Evolutionary conservation across 2,329 filamentous ascomycete species (phyloP).

Genomic region (Pseudocercospora vitis): DNA sequence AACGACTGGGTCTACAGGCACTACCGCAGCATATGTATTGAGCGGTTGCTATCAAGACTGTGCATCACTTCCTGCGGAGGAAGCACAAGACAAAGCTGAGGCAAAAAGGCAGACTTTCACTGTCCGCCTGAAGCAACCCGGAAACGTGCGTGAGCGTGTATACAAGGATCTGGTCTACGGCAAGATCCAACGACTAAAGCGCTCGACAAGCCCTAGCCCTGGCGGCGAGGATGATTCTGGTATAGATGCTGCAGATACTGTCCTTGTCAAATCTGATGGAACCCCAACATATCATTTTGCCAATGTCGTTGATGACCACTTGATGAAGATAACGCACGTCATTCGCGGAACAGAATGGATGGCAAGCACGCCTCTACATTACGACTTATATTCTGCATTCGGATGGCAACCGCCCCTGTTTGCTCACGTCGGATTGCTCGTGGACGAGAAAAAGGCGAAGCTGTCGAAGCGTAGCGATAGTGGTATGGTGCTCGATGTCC

Average conservation of each 20-base stretch:
- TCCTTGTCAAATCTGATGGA: conserved; percentile 87
- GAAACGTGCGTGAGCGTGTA: conserved; percentile 55
- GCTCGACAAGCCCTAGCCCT: conserved; percentile 30
- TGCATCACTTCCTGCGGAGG: conserved; percentile 61
- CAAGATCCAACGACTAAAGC: conserved; percentile 49
- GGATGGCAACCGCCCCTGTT: conserved; percentile 51
- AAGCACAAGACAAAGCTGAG: conserved; percentile 57
- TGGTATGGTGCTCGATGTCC: conserved; percentile 57
- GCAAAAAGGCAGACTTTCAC: conserved; percentile 43
- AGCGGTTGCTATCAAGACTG: conserved; percentile 72
- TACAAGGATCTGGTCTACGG: conserved; percentile 83
- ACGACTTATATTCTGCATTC: conserved; percentile 55
- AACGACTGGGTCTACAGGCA: conserved; percentile 44
- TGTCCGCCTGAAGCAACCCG: conserved; percentile 69
- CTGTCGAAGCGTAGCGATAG: conserved; percentile 71
- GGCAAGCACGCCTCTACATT: conserved; percentile 80
- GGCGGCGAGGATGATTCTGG: conserved; percentile 37
- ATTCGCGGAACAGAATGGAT: conserved; percentile 97
- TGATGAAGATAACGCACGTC: conserved; percentile 95
- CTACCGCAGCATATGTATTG: conserved; percentile 62
- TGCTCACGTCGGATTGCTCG: conserved; percentile 51
- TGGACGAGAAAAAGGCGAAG: conserved; percentile 51
- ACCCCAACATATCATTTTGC: conserved; percentile 96
- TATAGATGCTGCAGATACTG: conserved; percentile 72
- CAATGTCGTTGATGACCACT: conserved; percentile 93